Percentiles rank a stretch among this genome's conserved stretches.
phyloP scores from a whole-genome alignment of 495 filamentous ascomycete species.

The Hypoxylon lienhwacheense region DNA sequence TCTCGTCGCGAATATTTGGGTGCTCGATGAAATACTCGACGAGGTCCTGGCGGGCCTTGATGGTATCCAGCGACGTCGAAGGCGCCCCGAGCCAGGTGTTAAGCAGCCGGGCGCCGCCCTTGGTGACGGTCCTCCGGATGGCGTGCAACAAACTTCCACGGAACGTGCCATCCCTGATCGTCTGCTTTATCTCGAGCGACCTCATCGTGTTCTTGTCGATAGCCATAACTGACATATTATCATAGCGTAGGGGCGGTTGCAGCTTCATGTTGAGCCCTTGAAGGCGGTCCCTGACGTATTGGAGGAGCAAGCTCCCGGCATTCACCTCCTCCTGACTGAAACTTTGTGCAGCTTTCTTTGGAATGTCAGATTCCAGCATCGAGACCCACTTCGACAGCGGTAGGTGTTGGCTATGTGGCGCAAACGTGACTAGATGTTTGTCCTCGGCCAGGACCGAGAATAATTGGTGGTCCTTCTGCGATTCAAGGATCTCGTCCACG shows the following conservation, averaged over 20 bases:
- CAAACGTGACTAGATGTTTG: conserved; percentile 59
- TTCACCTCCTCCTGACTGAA: conserved; percentile 58
- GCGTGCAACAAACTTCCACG: conserved; percentile 87
- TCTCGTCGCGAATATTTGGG: conserved; percentile 63
- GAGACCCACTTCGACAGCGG: conserved; percentile 68
- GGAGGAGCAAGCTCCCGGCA: conserved; percentile 74
- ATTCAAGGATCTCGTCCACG: conserved; percentile 63
- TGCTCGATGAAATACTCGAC: conserved; percentile 71
- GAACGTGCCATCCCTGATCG: conserved; percentile 70
- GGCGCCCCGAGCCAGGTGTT: conserved; percentile 82
- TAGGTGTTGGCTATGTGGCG: conserved; percentile 49
- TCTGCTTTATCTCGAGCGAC: conserved; percentile 84
- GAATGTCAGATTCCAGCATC: conserved; percentile 71
- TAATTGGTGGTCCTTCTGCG: conserved; percentile 46
- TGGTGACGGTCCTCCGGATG: conserved; percentile 85
- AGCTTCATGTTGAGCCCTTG: conserved; percentile 81
- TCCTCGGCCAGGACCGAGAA: conserved; percentile 57
- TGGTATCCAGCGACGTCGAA: conserved; percentile 77
- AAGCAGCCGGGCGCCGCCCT: conserved; percentile 82
- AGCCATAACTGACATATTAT: conserved; percentile 73
- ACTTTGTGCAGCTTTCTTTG: conserved; percentile 43
- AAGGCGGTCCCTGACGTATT: conserved; percentile 79
- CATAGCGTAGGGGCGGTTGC: conserved; percentile 75
- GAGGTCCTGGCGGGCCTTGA: conserved; percentile 79
- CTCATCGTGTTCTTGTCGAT: conserved; percentile 91